Evolutionary conservation across 345 rosid species (phyloP).

Genomic region (Turnera subulata): DNA sequence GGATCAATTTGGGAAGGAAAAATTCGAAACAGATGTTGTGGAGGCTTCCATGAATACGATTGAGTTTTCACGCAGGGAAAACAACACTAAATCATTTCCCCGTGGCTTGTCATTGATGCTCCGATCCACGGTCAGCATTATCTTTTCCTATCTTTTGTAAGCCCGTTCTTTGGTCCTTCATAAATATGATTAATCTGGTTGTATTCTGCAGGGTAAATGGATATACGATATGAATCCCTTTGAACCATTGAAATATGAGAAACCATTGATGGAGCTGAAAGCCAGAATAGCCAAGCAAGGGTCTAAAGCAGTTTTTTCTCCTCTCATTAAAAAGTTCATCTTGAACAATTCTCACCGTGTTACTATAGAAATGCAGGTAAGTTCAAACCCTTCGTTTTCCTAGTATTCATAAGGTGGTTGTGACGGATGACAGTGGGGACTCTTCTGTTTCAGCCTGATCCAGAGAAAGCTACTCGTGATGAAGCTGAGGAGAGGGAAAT

Average conservation of each 20-base stretch:
- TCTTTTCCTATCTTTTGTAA: too few relatives aligned
- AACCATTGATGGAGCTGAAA: slow-evolving; percentile 75
- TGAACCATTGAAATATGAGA: slow-evolving; percentile 85
- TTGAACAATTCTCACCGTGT: slow-evolving; percentile 81
- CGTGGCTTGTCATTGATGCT: too few relatives aligned
- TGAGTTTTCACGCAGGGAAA: too few relatives aligned
- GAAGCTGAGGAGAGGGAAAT: slow-evolving; percentile 76
- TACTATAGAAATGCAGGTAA: slow-evolving; percentile 93
- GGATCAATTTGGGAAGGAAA: too few relatives aligned
- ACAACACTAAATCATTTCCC: too few relatives aligned
- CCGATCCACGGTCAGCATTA: too few relatives aligned
- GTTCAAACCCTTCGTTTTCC: slow-evolving; percentile 2
- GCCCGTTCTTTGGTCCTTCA: too few relatives aligned
- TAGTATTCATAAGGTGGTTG: slow-evolving; percentile 7
- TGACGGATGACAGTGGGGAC: slow-evolving; percentile 16
- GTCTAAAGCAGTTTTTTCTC: slow-evolving; percentile 92
- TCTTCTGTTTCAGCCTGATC: slow-evolving; percentile 70
- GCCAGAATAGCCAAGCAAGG: slow-evolving; percentile 82
- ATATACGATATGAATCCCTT: slow-evolving; percentile 98
- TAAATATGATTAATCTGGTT: too few relatives aligned
- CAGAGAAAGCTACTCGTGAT: slow-evolving; percentile 78
- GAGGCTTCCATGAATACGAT: too few relatives aligned
- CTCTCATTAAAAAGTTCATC: slow-evolving; percentile 76
- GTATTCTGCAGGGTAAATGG: slow-evolving; percentile 74
- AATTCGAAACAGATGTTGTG: too few relatives aligned